Base-by-base conservation (phyloP, 805 yeast genomes). In the Kazachstania bromeliacearum region DNA sequence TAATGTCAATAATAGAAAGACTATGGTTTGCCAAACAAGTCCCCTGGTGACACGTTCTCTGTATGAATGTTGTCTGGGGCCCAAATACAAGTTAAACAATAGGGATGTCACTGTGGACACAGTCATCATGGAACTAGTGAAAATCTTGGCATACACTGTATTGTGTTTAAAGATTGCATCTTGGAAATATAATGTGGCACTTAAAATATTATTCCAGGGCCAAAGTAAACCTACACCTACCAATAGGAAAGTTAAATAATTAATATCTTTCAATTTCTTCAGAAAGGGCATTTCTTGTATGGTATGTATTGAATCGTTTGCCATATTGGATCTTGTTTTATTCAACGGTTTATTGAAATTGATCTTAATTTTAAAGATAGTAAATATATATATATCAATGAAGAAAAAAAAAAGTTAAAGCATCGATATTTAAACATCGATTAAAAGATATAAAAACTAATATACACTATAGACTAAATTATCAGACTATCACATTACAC, bases 171-270 rank as follows among this genome's bases (percentile, higher is more conserved):
- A 57, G 9, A 59, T 47, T 74, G 46, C 87, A 55, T 44, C 73
- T 70, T 40, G 71, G 50, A 85, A 85, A 59, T 85, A 87, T 7
- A 81, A 80, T 0, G 95, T 73, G 0, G 96, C 95, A 1, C 94
- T 76, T 7, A 92, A 60, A 44, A 88, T 79, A 47, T 92, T 77
- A 64, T 89, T 92, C 96, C 97, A 89, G 0, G 97, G 97, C 96
- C 97, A 89, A 15, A 89, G 66, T 15, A 81, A 66, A 1, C 95
- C 80, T 10, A 85, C 67, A 0, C 96, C 96, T 6, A 83, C 68
- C 9, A 73, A 47, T 17, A 76, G 60, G 50, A 80, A 85, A 0
- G 89, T 73, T 8, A 69, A 19, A 50, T 82, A 84, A 31, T 50
- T 45, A 9, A 48, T 28, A 23, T 56, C 46, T 26, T 38, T 42